Conservation (phyloP, 1,284 basidiomycete species). For the Trichosporon inkin region DNA sequence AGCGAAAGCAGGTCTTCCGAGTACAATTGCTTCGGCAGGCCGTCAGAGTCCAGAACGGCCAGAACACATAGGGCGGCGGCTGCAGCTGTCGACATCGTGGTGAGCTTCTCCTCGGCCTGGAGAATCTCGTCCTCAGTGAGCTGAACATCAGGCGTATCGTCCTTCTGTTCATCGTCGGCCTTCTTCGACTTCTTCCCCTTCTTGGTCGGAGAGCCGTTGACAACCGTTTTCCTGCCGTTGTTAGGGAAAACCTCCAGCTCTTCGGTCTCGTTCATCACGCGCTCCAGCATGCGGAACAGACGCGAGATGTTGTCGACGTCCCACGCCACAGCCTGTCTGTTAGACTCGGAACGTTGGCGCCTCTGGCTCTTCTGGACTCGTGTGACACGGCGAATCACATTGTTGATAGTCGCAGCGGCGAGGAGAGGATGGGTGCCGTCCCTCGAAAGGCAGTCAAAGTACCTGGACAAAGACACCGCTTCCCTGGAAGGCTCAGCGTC, state of each 20-base stretch:
- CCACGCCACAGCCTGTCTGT: slow-evolving; percentile 35
- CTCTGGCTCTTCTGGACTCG: slow-evolving; percentile 28
- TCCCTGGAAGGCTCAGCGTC: slow-evolving; percentile 60
- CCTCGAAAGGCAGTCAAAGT: slow-evolving; percentile 62
- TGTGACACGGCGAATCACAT: slow-evolving; percentile 52
- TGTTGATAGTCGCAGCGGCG: slow-evolving; percentile 59
- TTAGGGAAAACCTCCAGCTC: slow-evolving; percentile 64
- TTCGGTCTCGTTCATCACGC: slow-evolving; percentile 68
- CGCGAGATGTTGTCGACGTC: slow-evolving; percentile 61
- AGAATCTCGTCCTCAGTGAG: slow-evolving; percentile 57
- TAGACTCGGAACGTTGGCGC: slow-evolving; percentile 18
- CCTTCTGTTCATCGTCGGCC: slow-evolving; percentile 28
- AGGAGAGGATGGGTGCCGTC: slow-evolving; percentile 62
- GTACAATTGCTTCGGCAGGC: slow-evolving; percentile 79
- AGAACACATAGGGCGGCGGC: slow-evolving; percentile 77
- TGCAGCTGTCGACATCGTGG: slow-evolving; percentile 64
- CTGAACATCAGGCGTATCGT: slow-evolving; percentile 14
- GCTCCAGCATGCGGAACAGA: slow-evolving; percentile 68
- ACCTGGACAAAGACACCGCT: slow-evolving; percentile 56
- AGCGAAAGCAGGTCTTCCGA: slow-evolving; percentile 84
- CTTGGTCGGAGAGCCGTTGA: slow-evolving; percentile 44
- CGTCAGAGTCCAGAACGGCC: slow-evolving; percentile 68
- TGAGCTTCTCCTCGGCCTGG: slow-evolving; percentile 55
- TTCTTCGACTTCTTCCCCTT: slow-evolving; percentile 51
- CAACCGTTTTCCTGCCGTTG: slow-evolving; percentile 31